Base-by-base conservation (phyloP, 1,284 basidiomycete genomes). In the Coriolopsis trogii region DNA sequence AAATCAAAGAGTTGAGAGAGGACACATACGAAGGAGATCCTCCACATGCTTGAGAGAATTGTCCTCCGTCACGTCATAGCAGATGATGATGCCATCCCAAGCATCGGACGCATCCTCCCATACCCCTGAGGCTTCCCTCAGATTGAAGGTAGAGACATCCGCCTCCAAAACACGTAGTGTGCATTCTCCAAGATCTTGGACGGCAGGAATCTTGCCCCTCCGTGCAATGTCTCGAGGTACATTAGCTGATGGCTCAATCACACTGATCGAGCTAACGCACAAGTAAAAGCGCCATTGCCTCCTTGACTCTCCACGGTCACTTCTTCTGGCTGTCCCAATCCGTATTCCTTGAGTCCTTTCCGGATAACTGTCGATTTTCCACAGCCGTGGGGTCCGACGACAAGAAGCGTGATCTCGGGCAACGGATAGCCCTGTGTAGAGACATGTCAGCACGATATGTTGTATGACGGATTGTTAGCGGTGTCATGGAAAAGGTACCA, bases 311-410 rank as follows among this genome's bases (percentile, higher is more conserved):
- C 68, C 31, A 71, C 63, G 61, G 65, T 69, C 57, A 67, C 45
- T 58, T 67, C 45, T 43, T 63, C 64, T 18, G 79, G 70, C 31
- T 82, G 78, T 7, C 76, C 74, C 6, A 86, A 70, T n/a, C 75
- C 72, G 59, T 79, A 81, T 12, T 75, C 74, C 55, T 80, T 81
- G 43, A 88, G 72, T 25, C 89, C 88, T 66, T 84, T 87, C 39
- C 75, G 75, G 51, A 91, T 84, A 42, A 85, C 77, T 3, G 79
- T 77, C 1, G 85, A 85, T 69, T 91, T 91, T 50, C 89, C 89
- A 60, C 86, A 89, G 24, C 82, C 80, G 46, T 76, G 67, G 7
- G 79, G 75, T n/a, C 89, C 89, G 28, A 89, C 75, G 25, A 91
- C 81, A 31, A 81, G 80, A 18, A 91, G 69, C 4, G 81, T 80